These are phyloP conservation scores for Penicillium robsamsonii DNA, from an alignment of 495 filamentous ascomycete genomes.

Conservation along the genomic window DNA sequence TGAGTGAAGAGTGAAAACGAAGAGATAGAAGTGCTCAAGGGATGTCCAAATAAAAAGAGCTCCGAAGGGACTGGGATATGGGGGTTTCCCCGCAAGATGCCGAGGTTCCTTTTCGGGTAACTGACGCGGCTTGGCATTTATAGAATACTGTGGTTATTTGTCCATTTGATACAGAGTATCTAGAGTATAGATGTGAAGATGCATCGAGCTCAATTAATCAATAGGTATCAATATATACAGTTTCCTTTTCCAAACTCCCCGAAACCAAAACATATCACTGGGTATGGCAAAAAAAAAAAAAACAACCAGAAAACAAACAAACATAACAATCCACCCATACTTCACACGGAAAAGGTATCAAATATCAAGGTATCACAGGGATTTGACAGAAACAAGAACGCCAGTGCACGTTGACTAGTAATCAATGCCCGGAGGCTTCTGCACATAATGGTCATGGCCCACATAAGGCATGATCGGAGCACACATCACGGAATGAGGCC, in stretches of 20 bases:
- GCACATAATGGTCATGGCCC: slow-evolving; percentile 22
- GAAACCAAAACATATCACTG: slow-evolving; percentile 16
- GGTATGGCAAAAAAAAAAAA: slow-evolving; percentile 20
- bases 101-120: slow-evolving; percentile 34
- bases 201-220: not conserved
- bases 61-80: not conserved
- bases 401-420: slow-evolving; percentile 17
- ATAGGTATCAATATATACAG: slow-evolving; percentile 16
- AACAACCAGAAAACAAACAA: no score
- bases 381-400: slow-evolving; percentile 3
- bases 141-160: not conserved
- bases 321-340: slow-evolving; percentile 22
- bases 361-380: slow-evolving; percentile 18
- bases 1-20: not conserved
- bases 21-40: not conserved
- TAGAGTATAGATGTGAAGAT: not conserved
- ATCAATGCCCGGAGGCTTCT: slow-evolving; percentile 27
- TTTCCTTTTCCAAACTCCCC: slow-evolving; percentile 10
- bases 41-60: not conserved
- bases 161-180: not conserved
- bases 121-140: slow-evolving; percentile 1
- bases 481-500: slow-evolving; percentile 34
- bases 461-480: slow-evolving; percentile 34
- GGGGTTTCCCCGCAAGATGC: slow-evolving; percentile 26
- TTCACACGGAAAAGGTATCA: slow-evolving; percentile 8